Evolutionary conservation across 176 grass and related monocot genomes (phyloP), one percentile per base, ranked within the genome.

Genomic region (Guadua angustifolia): DNA sequence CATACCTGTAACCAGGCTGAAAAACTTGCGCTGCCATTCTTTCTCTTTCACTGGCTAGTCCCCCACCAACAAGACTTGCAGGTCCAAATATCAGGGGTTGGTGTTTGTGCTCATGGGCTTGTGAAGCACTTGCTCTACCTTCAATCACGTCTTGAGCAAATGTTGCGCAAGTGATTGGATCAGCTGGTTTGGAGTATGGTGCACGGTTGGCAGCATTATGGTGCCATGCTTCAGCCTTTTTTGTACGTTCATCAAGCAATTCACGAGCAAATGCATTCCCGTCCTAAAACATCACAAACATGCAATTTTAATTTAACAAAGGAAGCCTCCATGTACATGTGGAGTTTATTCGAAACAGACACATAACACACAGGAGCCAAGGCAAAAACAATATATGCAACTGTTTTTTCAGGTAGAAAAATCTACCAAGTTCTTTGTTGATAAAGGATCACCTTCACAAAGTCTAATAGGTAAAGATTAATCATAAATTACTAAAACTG

Each of bases 71-170:
- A 70, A 98, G 85, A 76, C 93, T 95, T 67, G 93, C 87, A 70
- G 96, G 93, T 74, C 96, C 96, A 83, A 98, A 98, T 80, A 98
- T 95, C 79, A 95, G 21, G 6, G 96, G 91, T 73, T 95, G 96
- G 74, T 98, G 96, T 35, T 95, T 98, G 78, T 98, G 93, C 49
- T 92, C 89, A 67, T 92, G 80, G 73, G 93, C 93, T 87, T 98
- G 93, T 60, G 96, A 93, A 78, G 94, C 69, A 39, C 82, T 90
- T 80, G 91, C 96, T 86, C 96, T 88, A 36, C 96, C 93, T 92
- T 98, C 93, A 80, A 98, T 87, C 15, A 98, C 91, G 15, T 98
- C 96, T 86, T 95, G 96, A 80, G 96, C 96, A 88, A 98, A 95
- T 43, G 91, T 92, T 35, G 96, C 93, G 26, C 96, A 98, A 36